Evolutionary conservation across 1,139 yeast species (phyloP), one percentile per base, ranked within the genome.

Genomic region (Waltiozyma sp.): DNA sequence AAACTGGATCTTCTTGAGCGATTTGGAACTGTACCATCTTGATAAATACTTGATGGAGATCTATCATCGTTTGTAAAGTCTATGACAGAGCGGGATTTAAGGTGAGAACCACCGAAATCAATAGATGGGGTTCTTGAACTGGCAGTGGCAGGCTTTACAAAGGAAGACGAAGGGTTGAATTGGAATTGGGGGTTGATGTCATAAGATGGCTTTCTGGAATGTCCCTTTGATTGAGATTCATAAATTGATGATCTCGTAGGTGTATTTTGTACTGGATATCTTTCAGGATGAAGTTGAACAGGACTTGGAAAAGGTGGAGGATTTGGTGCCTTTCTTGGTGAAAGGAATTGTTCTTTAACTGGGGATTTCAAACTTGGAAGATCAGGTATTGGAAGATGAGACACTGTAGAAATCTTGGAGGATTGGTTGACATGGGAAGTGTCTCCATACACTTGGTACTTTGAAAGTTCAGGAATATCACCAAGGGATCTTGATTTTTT

Each of bases 301-400:
- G 78, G 77, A 39, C 72, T 70, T 38, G 72, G 68, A 40, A 65
- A 66, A 5, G 66, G 56, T 2, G 81, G 81, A 7, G 81, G 80
- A 43, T 68, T 69, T 1, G 85, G 85, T 0, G 84, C 81, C 52
- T 66, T 75, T 58, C 85, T 66, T 21, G 85, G 86, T 0, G 85
- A 77, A 28, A 67, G 58, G 54, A 78, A 77, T 38, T 51, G 57
- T 21, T 49, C 46, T 14, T 46, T 44, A 1, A 47, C 39, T 18
- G 21, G 37, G 6, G 37, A 35, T 5, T 9, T 4, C 16, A 18
- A 4, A 18, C 38, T 28, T 31, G 54, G 53, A 6, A 49, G 26
- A 16, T 43, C 46, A 26, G 54, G 55, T 18, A 48, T 48, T 41
- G 48, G 55, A 10, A 57, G 49, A 7, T 54, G 47, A 23, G 63